Percentiles rank a stretch among this genome's conserved stretches.
These are phyloP conservation scores for Linaria vulgaris DNA, from an alignment of 257 asterid genomes.

Conservation along the genomic window DNA sequence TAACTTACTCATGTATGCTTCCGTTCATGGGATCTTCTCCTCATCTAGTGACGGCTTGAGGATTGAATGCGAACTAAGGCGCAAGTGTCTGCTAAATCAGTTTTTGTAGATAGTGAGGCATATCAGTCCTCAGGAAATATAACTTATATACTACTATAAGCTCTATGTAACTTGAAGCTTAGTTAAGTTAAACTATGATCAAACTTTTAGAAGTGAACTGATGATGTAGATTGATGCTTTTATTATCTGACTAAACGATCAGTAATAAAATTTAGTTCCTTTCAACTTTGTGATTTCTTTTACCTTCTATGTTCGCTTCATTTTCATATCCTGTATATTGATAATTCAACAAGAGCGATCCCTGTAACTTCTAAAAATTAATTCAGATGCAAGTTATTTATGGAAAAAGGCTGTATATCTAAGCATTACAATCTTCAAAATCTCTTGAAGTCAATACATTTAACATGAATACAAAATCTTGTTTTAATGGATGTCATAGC, in stretches of 20 bases:
- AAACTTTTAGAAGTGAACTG: background rate
- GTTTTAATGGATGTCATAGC: background rate
- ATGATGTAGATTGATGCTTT: constrained; percentile 7
- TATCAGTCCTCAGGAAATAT: constrained; percentile 25
- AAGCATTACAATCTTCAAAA: background rate
- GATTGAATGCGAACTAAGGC: constrained; percentile 8
- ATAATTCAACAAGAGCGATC: too few relatives aligned
- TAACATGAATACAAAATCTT: background rate
- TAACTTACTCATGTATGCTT: constrained; percentile 93
- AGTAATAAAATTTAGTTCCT: background rate
- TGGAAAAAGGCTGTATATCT: background rate
- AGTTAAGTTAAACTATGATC: constrained; percentile 11
- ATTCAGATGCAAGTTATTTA: too few relatives aligned
- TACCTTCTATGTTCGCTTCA: too few relatives aligned
- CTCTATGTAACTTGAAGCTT: constrained; percentile 26
- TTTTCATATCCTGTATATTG: too few relatives aligned
- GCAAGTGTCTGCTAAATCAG: constrained; percentile 22
- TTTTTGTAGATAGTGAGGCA: constrained; percentile 64
- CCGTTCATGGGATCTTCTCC: constrained; percentile 77
- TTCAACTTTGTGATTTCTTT: background rate
- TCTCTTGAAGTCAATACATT: background rate
- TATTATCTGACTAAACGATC: background rate
- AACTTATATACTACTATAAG: constrained; percentile 28
- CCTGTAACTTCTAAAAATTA: too few relatives aligned
- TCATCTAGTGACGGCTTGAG: constrained; percentile 64